Evolutionary conservation across 257 asterid genomes (phyloP), one percentile per base, ranked within the genome.

Genomic region (Schizonepeta tenuifolia): DNA sequence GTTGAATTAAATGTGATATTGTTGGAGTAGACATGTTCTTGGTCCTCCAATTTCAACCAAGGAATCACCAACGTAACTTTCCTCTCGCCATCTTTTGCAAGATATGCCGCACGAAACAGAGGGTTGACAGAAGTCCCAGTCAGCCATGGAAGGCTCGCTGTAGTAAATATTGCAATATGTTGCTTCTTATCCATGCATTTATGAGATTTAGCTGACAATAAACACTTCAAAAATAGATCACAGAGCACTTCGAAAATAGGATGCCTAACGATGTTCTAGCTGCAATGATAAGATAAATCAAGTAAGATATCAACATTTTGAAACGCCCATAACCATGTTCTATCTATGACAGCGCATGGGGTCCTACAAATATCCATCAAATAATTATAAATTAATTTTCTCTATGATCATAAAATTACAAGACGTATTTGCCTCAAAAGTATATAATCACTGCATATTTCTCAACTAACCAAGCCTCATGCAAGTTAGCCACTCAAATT

Each of bases 91-190:
- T 84, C 86, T 77, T 91, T 83, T 9, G 96, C 95, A 51, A 94
- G 97, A 79, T 88, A 94, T 7, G 95, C 99, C 58, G 99, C 99
- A 35, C 98, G 97, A 49, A 91, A 94, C 65, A 94, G 80, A 86
- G 99, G 99, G 78, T 94, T 94, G 69, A 91, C 97, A 24, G 99
- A 82, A 63, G 99, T 94, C 76, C 99, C 99, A 58, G 99, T 94
- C 66, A 94, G 81, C 97, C 99, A 94, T 50, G 97, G 99, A 73
- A 94, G 92, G 90, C 99, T 94, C 10, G 99, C 99, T 11, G 99
- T 94, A n/a, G 99, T 89, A 78, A 94, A 91, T 78, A 94, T 89
- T 36, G 90, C 88, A 46, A 94, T 84, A 76, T 91, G 86, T 72
- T 76, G 85, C 79, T 78, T 82, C 76, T 80, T 76, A 49, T 78